These are phyloP conservation scores for Cyclotella kingstonii DNA, from an alignment of 108 stramenopile species.

Conservation along the genomic window DNA sequence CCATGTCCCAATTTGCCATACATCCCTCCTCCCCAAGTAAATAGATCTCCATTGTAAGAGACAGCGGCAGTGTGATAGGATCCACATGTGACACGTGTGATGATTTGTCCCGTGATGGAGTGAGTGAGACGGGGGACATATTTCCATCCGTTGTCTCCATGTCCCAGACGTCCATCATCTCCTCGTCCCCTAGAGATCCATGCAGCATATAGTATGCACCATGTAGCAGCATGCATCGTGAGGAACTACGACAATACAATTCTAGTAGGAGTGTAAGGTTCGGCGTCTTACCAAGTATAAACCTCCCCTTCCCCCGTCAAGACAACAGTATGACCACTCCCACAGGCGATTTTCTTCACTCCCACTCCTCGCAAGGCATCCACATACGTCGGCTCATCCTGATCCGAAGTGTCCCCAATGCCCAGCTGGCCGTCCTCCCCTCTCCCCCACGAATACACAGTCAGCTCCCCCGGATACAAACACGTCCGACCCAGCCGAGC, in stretches of 20 bases:
- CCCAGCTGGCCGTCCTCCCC: slow-evolving; percentile 91
- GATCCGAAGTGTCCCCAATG: slow-evolving; percentile 67
- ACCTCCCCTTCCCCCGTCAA: slow-evolving; percentile 92
- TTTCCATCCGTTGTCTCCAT: slow-evolving; percentile 96
- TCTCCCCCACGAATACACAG: slow-evolving; percentile 87
- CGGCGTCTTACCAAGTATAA: slow-evolving; percentile 79
- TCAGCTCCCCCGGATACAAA: slow-evolving; percentile 46
- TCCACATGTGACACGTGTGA: slow-evolving; percentile 90
- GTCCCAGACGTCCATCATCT: slow-evolving; percentile 90
- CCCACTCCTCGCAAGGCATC: slow-evolving; percentile 90
- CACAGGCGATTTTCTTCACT: slow-evolving; percentile 91
- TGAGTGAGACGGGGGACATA: slow-evolving; percentile 89
- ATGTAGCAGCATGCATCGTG: too few species aligned
- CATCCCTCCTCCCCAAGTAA: slow-evolving; percentile 91
- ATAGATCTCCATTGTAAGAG: slow-evolving; percentile 87
- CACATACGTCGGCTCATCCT: slow-evolving; percentile 87
- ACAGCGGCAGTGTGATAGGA: slow-evolving; percentile 95
- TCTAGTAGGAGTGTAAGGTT: not conserved
- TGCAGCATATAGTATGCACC: too few species aligned
- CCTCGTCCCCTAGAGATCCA: slow-evolving; percentile 64
- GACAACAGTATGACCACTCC: slow-evolving; percentile 91
- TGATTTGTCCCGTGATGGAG: slow-evolving; percentile 74
- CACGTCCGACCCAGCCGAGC: not conserved
- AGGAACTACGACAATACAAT: too few species aligned
- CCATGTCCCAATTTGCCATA: slow-evolving; percentile 93